Conservation (phyloP, 75 land plant species). For the Sequoiadendron giganteum region DNA sequence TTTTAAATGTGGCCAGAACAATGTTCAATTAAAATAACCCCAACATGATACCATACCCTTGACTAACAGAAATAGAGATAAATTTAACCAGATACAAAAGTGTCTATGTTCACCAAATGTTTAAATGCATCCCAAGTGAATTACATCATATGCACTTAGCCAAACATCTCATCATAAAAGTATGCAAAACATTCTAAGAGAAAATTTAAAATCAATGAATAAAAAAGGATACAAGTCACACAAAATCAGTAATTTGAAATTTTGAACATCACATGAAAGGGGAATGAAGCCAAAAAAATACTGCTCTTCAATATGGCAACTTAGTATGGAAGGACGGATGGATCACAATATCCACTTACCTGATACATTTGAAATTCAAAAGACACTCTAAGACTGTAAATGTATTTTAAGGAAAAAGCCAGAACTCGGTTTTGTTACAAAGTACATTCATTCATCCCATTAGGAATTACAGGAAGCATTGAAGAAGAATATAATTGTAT, state of each 20-base stretch:
- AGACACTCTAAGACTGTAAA: neutral
- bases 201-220: neutral
- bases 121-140: neutral
- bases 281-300: neutral
- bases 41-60: neutral
- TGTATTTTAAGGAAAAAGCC: neutral
- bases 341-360: neutral
- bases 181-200: neutral
- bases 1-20: neutral
- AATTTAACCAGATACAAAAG: neutral
- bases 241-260: neutral
- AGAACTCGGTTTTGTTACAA: neutral
- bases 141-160: neutral
- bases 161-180: neutral
- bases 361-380: neutral
- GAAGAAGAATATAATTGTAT: neutral
- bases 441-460: neutral
- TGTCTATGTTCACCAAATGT: neutral
- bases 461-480: neutral
- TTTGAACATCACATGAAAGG: neutral
- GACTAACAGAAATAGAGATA: neutral
- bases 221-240: neutral
- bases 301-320: neutral
- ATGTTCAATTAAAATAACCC: neutral
- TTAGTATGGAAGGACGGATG: neutral